A percentile compares a stretch with the other conserved stretches of the same genome.
Conservation (phyloP, 2,329 filamentous ascomycete genomes). For the Sclerotinia borealis region DNA sequence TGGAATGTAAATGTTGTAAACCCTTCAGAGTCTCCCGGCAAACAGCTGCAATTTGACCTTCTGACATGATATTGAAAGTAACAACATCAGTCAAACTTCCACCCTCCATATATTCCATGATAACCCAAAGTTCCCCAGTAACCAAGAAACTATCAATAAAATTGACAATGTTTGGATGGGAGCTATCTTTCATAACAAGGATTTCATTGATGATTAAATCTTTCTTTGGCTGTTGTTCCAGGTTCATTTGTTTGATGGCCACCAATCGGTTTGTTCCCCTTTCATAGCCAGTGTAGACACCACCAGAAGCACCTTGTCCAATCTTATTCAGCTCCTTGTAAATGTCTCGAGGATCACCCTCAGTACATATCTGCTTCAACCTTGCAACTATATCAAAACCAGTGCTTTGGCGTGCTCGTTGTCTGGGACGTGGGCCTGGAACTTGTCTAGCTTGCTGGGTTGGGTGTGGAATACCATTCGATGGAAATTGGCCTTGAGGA, state of each 20-base stretch:
- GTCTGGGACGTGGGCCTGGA: conserved; percentile 62
- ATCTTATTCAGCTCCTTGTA: conserved; percentile 91
- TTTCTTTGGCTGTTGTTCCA: conserved; percentile 98
- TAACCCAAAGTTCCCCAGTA: conserved; percentile 89
- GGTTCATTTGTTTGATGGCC: conserved; percentile 99
- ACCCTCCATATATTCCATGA: conserved; percentile 99
- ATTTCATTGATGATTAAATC: conserved; percentile 99
- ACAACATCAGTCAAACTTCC: conserved; percentile 97
- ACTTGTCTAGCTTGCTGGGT: conserved; percentile 35
- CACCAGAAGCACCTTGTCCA: conserved; percentile 92
- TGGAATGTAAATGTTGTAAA: conserved; percentile 91
- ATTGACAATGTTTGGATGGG: conserved; percentile 97
- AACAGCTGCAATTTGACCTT: conserved; percentile 93
- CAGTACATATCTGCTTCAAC: conserved; percentile 82
- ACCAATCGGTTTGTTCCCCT: conserved; percentile 78
- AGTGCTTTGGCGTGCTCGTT: conserved; percentile 72
- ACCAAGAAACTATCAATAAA: conserved; percentile 97
- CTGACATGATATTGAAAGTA: conserved; percentile 98
- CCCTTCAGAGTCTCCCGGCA: conserved; percentile 90
- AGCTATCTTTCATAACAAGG: conserved; percentile 97
- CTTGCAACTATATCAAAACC: conserved; percentile 76
- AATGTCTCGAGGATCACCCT: conserved; percentile 80
- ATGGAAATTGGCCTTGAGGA: conserved; percentile 44
- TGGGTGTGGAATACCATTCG: conserved; percentile 36
- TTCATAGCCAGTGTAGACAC: conserved; percentile 89